These are phyloP conservation scores for Eucommia ulmoides DNA, from an alignment of 257 asterid genomes.

Conservation along the genomic window DNA sequence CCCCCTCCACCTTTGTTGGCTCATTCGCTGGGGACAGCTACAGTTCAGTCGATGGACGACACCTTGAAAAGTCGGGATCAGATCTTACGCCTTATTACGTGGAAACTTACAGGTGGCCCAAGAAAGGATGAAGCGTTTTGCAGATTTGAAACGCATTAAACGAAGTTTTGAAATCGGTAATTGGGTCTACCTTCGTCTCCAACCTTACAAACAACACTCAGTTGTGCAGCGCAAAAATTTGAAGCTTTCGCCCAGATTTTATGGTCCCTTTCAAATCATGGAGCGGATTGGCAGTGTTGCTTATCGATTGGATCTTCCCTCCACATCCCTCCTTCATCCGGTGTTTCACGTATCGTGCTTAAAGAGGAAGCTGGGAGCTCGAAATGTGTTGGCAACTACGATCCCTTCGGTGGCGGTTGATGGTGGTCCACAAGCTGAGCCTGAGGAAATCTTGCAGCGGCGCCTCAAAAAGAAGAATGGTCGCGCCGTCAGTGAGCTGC, in stretches of 20 bases:
- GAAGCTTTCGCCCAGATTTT: neutral
- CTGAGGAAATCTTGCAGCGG: too few relatives aligned
- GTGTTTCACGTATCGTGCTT: neutral
- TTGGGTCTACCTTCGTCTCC: neutral
- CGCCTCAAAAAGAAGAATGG: too few relatives aligned
- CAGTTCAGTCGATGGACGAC: neutral
- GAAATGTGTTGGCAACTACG: too few relatives aligned
- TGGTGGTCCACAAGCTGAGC: too few relatives aligned
- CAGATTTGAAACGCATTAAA: neutral
- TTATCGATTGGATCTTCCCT: neutral
- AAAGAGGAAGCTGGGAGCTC: too few relatives aligned
- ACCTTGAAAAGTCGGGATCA: neutral
- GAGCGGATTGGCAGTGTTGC: neutral
- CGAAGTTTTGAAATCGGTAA: neutral
- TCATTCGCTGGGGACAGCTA: neutral
- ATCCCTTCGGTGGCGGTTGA: too few relatives aligned
- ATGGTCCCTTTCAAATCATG: too few relatives aligned
- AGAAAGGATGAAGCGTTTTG: neutral
- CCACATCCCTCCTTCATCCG: neutral
- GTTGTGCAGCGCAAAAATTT: neutral
- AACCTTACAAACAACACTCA: neutral
- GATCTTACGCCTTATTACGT: neutral
- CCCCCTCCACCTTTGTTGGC: slow-evolving; percentile 1
- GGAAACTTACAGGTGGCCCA: neutral
- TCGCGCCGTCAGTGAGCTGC: too few relatives aligned